These are phyloP conservation scores for Boletus reticulatus DNA, from an alignment of 768 basidiomycete species.

Conservation along the genomic window DNA sequence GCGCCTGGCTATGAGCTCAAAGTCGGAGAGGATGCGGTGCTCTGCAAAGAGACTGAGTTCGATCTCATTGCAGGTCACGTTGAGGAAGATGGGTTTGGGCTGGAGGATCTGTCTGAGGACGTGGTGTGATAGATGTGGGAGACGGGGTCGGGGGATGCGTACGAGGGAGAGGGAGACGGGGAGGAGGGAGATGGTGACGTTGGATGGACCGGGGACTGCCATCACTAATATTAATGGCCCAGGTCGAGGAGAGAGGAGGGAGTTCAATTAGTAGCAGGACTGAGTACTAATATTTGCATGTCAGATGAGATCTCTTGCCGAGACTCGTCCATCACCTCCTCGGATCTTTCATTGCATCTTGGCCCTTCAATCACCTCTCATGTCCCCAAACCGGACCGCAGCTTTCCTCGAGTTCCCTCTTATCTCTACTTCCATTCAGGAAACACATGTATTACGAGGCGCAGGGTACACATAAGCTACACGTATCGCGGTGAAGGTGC, in stretches of 20 bases:
- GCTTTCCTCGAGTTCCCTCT: background rate
- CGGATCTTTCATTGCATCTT: too few species aligned
- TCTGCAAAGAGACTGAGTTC: conserved; percentile 77
- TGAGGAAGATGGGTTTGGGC: conserved; percentile 65
- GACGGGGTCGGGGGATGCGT: conserved; percentile 70
- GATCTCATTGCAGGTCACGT: conserved; percentile 74
- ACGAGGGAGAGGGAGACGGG: conserved; percentile 71
- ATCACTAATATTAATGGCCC: conserved; percentile 15
- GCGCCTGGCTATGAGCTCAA: conserved; percentile 56
- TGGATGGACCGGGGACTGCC: conserved; percentile 24
- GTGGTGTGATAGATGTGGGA: conserved; percentile 54
- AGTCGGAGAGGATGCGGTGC: conserved; percentile 52
- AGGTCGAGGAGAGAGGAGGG: conserved; percentile 1
- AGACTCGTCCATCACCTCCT: too few species aligned
- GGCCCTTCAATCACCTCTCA: background rate
- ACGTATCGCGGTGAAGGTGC: background rate
- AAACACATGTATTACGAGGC: conserved; percentile 3
- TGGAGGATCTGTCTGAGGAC: conserved; percentile 69
- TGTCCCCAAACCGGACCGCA: too few species aligned
- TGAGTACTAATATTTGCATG: conserved; percentile 13
- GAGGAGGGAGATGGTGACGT: conserved; percentile 66
- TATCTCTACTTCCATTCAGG: background rate
- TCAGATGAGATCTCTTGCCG: conserved; percentile 12
- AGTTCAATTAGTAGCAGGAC: background rate
- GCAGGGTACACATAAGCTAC: conserved; percentile 12